These are phyloP conservation scores for Myochromella boudieri DNA, from an alignment of 768 basidiomycete species.

Conservation along the genomic window DNA sequence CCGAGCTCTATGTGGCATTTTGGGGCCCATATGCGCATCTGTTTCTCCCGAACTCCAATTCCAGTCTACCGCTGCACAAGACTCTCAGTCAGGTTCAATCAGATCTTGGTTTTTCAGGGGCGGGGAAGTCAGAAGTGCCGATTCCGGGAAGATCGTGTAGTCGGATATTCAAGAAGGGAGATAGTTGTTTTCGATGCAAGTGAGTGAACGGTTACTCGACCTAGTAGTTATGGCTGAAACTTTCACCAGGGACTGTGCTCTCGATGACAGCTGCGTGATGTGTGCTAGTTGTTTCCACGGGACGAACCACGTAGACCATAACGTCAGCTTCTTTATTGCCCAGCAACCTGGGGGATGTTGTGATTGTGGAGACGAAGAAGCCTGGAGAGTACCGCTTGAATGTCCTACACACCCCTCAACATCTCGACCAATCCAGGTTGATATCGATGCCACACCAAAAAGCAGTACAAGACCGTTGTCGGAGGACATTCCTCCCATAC, in stretches of 20 bases:
- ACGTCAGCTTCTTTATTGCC: slow-evolving; percentile 90
- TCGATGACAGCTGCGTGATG: slow-evolving; percentile 88
- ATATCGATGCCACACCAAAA: slow-evolving; percentile 39
- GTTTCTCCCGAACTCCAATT: slow-evolving; percentile 68
- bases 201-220: slow-evolving; percentile 39
- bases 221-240: not conserved
- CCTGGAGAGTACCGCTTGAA: slow-evolving; percentile 68
- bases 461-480: slow-evolving; percentile 39
- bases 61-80: slow-evolving; percentile 59
- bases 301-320: slow-evolving; percentile 85
- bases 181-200: slow-evolving; percentile 95
- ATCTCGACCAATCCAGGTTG: slow-evolving; percentile 16
- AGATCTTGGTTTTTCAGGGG: slow-evolving; percentile 53
- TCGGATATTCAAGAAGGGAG: slow-evolving; percentile 86
- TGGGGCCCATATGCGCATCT: slow-evolving; percentile 75
- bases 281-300: slow-evolving; percentile 90
- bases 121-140: slow-evolving; percentile 57
- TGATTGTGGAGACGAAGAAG: slow-evolving; percentile 91
- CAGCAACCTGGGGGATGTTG: slow-evolving; percentile 93
- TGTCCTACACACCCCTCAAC: slow-evolving; percentile 78
- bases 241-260: slow-evolving; percentile 80
- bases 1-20: slow-evolving; percentile 78
- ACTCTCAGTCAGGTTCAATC: slow-evolving; percentile 73
- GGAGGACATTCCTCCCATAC: slow-evolving; percentile 58
- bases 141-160: slow-evolving; percentile 78